Base-by-base conservation (phyloP, 768 basidiomycete species). In the Erythrobasidium yunnanense region DNA sequence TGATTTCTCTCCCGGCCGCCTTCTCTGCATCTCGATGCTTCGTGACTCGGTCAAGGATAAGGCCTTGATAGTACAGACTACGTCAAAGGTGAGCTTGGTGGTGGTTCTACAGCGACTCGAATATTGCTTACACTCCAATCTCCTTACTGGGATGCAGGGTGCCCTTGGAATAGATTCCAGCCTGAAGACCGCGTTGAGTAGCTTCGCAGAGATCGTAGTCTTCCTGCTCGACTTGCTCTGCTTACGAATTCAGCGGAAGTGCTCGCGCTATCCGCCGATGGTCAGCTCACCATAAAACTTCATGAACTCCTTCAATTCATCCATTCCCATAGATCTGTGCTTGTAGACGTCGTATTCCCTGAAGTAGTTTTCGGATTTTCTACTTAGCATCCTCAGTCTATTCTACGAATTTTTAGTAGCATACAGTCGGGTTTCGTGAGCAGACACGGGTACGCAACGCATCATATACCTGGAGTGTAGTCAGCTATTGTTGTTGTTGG, bases 171-270 rank as follows among this genome's bases (percentile, higher is more conserved):
- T 67, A 67, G 53, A 67, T 38, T 2, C 66, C 66, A 18, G 42
- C 62, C 15, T 67, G 29, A 33, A 67, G 32, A 6, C 42, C 63
- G 13, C 49, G 34, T 45, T 67, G 66, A 34, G 66, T 67, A 17
- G 18, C 13, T 2, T 20, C 33, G 32, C 66, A 67, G 11, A 67
- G 33, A 29, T 67, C 66, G 33, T 23, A 67, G 33, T 67, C 66
- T 66, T 67, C 66, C 27, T 66, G 66, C 35, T 67, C 63, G 63
- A 67, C 66, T 25, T 67, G 66, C 18, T 65, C 65, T 32, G 27
- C 33, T 11, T 66, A 42, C 57, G 58, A 33, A 66, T 5, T 18
- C 15, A 20, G 22, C 42, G 42, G 42, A 15, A 45, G 42, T 45
- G 15, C 42, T 45, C 42, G 54, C 17, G 17, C 8, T 46, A 7